Evolutionary conservation across 2,329 filamentous ascomycete genomes (phyloP), one percentile per base, ranked within the genome.

Genomic region (Epicoccum nigrum): DNA sequence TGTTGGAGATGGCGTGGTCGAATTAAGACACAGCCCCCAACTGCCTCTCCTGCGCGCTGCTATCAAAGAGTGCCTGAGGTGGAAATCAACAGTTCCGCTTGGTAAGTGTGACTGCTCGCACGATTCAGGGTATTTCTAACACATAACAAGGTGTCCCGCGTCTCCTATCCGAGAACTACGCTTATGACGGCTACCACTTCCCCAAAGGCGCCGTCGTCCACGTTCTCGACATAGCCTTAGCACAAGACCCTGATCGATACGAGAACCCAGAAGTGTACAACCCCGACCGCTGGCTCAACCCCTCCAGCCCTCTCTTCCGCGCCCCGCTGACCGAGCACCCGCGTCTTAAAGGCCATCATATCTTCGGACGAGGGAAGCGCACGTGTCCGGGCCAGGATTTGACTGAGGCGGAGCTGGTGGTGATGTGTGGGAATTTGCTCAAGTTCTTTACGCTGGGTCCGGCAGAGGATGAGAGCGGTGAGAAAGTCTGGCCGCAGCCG

Each of bases 271-370:
- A 86, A 38, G 76, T 68, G 59, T 86, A 79, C 70, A 78, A 76
- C 20, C 83, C 83, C 0, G 82, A 83, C 54, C 79, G 83, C 20
- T 87, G 81, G 72, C 76, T 87, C 7, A 78, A 80, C 17, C 9
- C 9, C 9, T 71, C 70, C 30, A 86, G 79, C 75, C 83, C 83
- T 1, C 84, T 83, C 1, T 86, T 80, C 70, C 79, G 83, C 62
- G 83, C 81, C 60, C 83, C 83, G 0, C 75, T 86, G 7, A 77
- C 78, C 1, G 74, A 77, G 37, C 83, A 81, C 59, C 83, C 84
- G 11, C 83, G 81, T 67, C 78, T 86, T 65, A 81, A 83, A 59
- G 78, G 77, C 23, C 84, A 79, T 79, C 83, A 65, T 81, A 79
- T 1, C 85, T 86, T 64, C 62, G 83, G 83, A 17, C 84, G 78